A percentile compares a stretch with the other conserved stretches of the same genome.
These are phyloP conservation scores for Phalaenopsis equestris DNA, from an alignment of 106 monocot species.

Conservation along the genomic window DNA sequence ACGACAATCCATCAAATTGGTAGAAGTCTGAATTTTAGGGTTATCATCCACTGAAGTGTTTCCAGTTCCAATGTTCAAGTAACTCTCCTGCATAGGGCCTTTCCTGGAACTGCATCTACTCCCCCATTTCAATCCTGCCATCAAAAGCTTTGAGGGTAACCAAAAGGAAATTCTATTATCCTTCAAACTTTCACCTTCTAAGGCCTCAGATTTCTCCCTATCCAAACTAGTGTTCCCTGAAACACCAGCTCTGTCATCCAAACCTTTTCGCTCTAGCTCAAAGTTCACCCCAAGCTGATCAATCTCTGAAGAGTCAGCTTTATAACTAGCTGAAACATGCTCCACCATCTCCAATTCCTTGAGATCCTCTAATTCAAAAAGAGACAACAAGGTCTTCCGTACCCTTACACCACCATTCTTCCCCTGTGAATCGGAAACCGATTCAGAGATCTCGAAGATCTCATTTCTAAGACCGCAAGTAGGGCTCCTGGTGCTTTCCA, in stretches of 20 bases:
- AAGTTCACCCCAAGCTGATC: not conserved
- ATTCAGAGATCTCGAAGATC: constrained; percentile 22
- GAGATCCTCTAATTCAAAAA: constrained; percentile 79
- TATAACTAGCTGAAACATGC: not conserved
- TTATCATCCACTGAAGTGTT: constrained; percentile 18
- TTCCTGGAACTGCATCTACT: constrained; percentile 10
- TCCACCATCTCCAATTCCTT: not conserved
- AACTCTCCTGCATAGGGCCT: constrained; percentile 9
- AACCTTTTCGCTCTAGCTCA: not conserved
- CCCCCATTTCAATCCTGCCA: constrained; percentile 27
- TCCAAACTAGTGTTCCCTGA: not conserved
- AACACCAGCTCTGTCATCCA: not conserved
- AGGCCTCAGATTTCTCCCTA: not conserved
- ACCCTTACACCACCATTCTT: constrained; percentile 27
- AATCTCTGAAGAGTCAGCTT: not conserved
- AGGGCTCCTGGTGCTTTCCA: constrained; percentile 13
- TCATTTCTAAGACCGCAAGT: not conserved
- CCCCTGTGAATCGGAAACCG: constrained; percentile 14
- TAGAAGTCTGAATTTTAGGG: constrained; percentile 30
- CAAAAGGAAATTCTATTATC: constrained; percentile 24
- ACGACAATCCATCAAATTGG: constrained; percentile 34
- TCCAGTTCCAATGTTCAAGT: constrained; percentile 1
- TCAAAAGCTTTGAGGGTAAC: constrained; percentile 30
- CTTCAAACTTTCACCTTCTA: constrained; percentile 14
- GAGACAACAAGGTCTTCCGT: constrained; percentile 52